These are phyloP conservation scores for Fusarium sp. DNA, from an alignment of 2,329 filamentous ascomycete species.

Conservation along the genomic window DNA sequence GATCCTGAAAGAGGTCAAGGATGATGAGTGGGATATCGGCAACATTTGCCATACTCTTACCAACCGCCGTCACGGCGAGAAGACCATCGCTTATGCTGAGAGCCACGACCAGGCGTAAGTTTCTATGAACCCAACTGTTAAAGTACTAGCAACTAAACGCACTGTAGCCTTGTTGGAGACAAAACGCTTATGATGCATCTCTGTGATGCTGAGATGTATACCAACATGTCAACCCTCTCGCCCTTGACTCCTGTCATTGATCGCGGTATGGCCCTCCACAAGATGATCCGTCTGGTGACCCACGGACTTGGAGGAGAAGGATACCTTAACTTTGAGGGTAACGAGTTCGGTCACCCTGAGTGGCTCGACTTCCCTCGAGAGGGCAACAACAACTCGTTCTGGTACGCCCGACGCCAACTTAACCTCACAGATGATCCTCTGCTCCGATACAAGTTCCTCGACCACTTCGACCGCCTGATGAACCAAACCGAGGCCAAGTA, in stretches of 20 bases:
- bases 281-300: constrained; percentile 95
- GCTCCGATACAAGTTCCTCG: constrained; percentile 89
- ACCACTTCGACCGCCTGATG: constrained; percentile 94
- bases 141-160: constrained; percentile 41
- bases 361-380: constrained; percentile 98
- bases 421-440: constrained; percentile 89
- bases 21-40: constrained; percentile 91
- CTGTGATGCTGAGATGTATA: constrained; percentile 97
- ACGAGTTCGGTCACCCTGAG: constrained; percentile 98
- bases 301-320: constrained; percentile 93
- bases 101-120: constrained; percentile 97
- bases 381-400: constrained; percentile 93
- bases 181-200: constrained; percentile 99
- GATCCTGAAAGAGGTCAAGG: constrained; percentile 91
- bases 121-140: constrained; percentile 13
- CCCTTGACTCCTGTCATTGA: constrained; percentile 90
- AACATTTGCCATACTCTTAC: constrained; percentile 88
- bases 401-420: constrained; percentile 92
- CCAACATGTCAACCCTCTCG: constrained; percentile 90
- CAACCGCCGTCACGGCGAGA: constrained; percentile 94
- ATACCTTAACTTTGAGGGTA: constrained; percentile 98
- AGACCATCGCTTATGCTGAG: constrained; percentile 97
- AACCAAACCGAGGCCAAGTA: constrained; percentile 88
- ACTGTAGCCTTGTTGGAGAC: constrained; percentile 85
- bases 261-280: constrained; percentile 92